phyloP scores from a whole-genome alignment of 805 yeast species.

The Candida suzukii region DNA sequence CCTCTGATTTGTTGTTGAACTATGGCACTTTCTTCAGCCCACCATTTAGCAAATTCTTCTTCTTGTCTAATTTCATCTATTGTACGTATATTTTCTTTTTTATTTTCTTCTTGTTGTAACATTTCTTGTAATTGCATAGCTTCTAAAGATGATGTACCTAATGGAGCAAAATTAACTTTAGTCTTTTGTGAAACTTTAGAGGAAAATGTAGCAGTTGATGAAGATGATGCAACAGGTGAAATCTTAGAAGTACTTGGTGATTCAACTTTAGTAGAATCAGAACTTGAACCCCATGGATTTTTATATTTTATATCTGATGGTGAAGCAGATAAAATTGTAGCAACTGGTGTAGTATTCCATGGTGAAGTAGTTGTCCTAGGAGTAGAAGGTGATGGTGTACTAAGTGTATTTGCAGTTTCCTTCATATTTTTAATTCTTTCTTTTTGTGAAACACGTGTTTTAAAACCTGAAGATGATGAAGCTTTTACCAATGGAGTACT shows the following conservation, averaged over 20 bases:
- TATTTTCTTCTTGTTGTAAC: conserved; percentile 21
- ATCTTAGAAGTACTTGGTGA: not conserved
- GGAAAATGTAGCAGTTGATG: not conserved
- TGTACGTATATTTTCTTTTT: conserved; percentile 24
- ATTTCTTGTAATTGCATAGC: conserved; percentile 17
- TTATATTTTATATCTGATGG: conserved; percentile 1
- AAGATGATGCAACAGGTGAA: too few species aligned
- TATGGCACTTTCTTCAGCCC: conserved; percentile 69
- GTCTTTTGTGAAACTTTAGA: not conserved
- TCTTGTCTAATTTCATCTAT: conserved; percentile 72
- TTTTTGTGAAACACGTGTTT: conserved; percentile 48
- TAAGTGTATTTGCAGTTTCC: conserved; percentile 2
- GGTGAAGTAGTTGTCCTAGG: not conserved
- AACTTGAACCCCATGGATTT: conserved; percentile 4
- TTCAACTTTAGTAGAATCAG: not conserved
- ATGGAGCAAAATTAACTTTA: not conserved
- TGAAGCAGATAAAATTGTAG: conserved; percentile 7
- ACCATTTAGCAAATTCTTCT: conserved; percentile 82
- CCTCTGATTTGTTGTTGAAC: conserved; percentile 39
- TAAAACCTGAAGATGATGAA: conserved; percentile 26
- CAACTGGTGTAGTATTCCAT: not conserved
- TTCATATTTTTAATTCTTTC: conserved; percentile 43
- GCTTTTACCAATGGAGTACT: conserved; percentile 15
- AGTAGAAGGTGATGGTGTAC: not conserved
- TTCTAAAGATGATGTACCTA: conserved; percentile 20